Percentiles rank a stretch among this genome's conserved stretches.
Evolutionary conservation across 2,329 filamentous ascomycete genomes (phyloP).

Genomic region (Zymoseptoria ardabiliae): DNA sequence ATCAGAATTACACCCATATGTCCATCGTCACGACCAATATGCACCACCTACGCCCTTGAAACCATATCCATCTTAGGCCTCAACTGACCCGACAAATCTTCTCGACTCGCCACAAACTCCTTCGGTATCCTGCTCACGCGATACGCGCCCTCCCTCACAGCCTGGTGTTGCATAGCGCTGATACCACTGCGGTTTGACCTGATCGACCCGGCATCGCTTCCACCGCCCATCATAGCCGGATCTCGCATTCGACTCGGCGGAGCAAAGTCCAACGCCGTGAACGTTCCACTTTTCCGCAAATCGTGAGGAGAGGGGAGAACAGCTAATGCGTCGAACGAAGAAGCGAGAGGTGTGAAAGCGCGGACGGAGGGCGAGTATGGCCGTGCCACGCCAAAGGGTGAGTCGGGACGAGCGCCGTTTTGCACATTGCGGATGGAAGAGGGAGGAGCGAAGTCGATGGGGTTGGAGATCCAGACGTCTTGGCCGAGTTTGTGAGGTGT

Average conservation of each 20-base stretch:
- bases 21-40: not conserved
- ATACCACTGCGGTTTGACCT: slow-evolving; percentile 71
- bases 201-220: slow-evolving; percentile 43
- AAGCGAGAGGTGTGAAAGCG: slow-evolving; percentile 69
- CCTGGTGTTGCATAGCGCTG: slow-evolving; percentile 59
- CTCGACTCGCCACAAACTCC: slow-evolving; percentile 70
- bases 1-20: not conserved
- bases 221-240: slow-evolving; percentile 37
- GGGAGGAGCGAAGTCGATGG: slow-evolving; percentile 83
- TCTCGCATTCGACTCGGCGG: slow-evolving; percentile 68
- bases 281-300: slow-evolving; percentile 69
- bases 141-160: slow-evolving; percentile 75
- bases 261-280: slow-evolving; percentile 73
- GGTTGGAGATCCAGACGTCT: slow-evolving; percentile 55
- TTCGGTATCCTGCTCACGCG: slow-evolving; percentile 77
- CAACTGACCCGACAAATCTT: slow-evolving; percentile 56
- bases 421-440: slow-evolving; percentile 53
- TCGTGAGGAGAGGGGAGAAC: slow-evolving; percentile 80
- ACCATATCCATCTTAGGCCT: slow-evolving; percentile 37
- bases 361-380: slow-evolving; percentile 70
- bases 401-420: slow-evolving; percentile 56
- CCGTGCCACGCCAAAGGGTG: slow-evolving; percentile 49
- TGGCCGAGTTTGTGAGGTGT: slow-evolving; percentile 85
- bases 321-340: slow-evolving; percentile 78
- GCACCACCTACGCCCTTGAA: slow-evolving; percentile 10